Evolutionary conservation across 495 filamentous ascomycete species (phyloP), one percentile per base, ranked within the genome.

Genomic region (Achaetomiella virescens): DNA sequence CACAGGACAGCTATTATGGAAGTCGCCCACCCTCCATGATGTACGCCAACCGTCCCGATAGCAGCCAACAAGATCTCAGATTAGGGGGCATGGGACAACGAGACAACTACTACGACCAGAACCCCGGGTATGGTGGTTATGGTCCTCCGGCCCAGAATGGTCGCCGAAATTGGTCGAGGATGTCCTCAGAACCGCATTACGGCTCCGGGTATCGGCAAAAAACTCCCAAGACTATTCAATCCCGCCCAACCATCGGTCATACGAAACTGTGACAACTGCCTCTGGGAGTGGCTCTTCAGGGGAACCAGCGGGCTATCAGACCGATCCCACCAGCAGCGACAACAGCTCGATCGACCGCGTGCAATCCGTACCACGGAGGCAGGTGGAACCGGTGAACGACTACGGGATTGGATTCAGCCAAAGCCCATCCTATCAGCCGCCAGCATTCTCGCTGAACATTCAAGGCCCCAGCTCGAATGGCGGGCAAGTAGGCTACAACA

Each of bases 341-440:
- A 95, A 95, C 71, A 95, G 88, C 72, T 95, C 89, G 4, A 79
- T 91, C 52, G 89, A 96, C 59, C 84, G 88, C 48, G 71, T 84
- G 22, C 78, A 81, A 41, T 79, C 84, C 51, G 72, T 78, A 10
- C 73, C 82, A 3, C 80, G 84, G 63, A 69, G 68, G 12, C 67
- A 68, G 37, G 59, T 52, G 20, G 72, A 76, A 41, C 71, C 72
- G 3, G 27, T 63, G 3, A 78, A 78, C 53, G 75, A 78, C 45
- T 76, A 76, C 50, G 73, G 73, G 36, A 77, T 78, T 21, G 73
- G 68, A 29, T 75, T 78, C 55, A 65, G 70, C 44, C 61, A 70
- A 52, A 57, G 65, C 35, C 38, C 67, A n/a, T 51, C 58, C 6
- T 67, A 70, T 47, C 68, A 74, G 59, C 54, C 70, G 8, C 67